Base-by-base conservation (phyloP, 2,329 filamentous ascomycete species). In the Cladosporium sp. region DNA sequence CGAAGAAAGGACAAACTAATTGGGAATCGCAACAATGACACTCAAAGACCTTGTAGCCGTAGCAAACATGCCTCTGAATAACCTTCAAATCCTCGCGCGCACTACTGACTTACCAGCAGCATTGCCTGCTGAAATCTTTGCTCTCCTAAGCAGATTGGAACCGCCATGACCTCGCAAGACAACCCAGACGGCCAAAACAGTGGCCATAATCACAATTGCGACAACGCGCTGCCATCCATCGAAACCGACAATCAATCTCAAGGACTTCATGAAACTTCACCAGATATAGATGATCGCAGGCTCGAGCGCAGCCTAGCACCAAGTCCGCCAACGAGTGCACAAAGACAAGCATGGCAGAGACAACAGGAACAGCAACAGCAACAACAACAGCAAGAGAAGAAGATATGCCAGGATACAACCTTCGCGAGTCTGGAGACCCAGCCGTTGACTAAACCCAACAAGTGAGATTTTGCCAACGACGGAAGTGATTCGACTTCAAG, bases 291-390 rank as follows among this genome's bases (percentile, higher is more conserved):
- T 32, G 12, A 3, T 7, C 28, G 28, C 24, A 15, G 17, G 2
- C 45, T 54, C 12, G 51, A 54, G 39, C 17, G 51, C n/a, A 54
- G 51, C 17, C 51, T 39, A 24, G 51, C 51, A 20, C 51, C 51
- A 9, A 54, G 51, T 36, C 51, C 51, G 8, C 51, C 39, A n/a
- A n/a, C 25, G 15, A 28, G 34, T 9, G 53, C 39, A 36, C 35
- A 39, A 19, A 20, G 32, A 1, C 39, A 35, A 19, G 19, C 10
- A 12, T 40, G 32, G 17, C 34, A 39, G 17, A 12, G 19, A 22
- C 15, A 48, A 12, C 52, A 25, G 20, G 15, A 10, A 1, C 28
- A 9, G 28, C 28, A 32, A 9, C 28, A 32, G 28, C 3, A 32
- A 2, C 28, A 32, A 10, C 3, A 32, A 10, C 28, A 32, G 8